A percentile compares a stretch with the other conserved stretches of the same genome.
Conservation (phyloP, 78 protist species). For the Isochrysis galbana region DNA sequence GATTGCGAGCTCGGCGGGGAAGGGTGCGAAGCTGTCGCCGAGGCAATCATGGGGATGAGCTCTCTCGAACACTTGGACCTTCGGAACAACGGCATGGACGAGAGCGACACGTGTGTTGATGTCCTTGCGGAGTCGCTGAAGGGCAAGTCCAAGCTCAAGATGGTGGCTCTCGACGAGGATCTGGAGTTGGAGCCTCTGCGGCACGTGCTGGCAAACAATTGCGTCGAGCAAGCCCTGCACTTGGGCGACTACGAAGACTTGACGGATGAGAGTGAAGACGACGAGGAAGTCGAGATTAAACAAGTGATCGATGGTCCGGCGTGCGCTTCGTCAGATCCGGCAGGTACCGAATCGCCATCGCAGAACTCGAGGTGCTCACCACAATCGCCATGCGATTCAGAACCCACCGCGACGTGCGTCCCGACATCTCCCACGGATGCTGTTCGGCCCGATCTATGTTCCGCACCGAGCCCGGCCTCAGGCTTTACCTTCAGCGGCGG, state of each 20-base stretch:
- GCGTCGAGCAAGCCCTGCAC: background rate
- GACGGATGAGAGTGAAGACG: background rate
- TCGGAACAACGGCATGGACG: constrained; percentile 14
- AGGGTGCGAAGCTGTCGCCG: background rate
- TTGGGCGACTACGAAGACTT: background rate
- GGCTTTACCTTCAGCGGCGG: no score
- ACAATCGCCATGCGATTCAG: no score
- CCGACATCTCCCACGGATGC: no score
- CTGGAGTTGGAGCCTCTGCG: background rate
- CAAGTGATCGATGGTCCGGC: no score
- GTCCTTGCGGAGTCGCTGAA: background rate
- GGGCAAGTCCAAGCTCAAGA: background rate
- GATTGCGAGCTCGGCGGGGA: background rate
- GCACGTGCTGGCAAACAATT: background rate
- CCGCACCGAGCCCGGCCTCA: no score
- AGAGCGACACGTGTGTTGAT: background rate
- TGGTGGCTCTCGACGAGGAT: background rate
- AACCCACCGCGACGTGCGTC: no score
- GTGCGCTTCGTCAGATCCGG: no score
- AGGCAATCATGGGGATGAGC: background rate
- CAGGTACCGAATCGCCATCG: no score
- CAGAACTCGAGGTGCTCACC: no score
- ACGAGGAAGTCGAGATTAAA: background rate
- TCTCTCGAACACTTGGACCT: background rate
- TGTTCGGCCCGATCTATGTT: no score